Conservation (phyloP, 2,329 filamentous ascomycete genomes). For the Zymoseptoria ardabiliae region DNA sequence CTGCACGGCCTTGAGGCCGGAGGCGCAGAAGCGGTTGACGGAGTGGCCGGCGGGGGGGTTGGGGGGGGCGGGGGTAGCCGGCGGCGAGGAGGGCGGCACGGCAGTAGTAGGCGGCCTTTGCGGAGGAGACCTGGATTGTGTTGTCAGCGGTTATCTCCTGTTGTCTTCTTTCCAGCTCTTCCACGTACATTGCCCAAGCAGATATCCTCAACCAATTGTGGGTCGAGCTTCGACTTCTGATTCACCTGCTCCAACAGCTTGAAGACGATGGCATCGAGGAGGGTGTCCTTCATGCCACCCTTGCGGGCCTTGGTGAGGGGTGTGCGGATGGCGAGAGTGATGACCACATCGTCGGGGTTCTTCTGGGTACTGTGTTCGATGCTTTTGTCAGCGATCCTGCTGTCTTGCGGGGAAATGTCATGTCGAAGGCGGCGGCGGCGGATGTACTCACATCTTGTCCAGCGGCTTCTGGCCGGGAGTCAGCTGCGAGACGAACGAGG, state of each 20-base stretch:
- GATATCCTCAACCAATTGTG: slow-evolving; percentile 55
- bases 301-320: slow-evolving; percentile 83
- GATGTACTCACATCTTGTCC: slow-evolving; percentile 62
- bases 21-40: slow-evolving; percentile 95
- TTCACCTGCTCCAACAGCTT: slow-evolving; percentile 63
- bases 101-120: slow-evolving; percentile 81
- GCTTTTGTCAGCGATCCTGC: slow-evolving; percentile 54
- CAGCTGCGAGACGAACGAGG: slow-evolving; percentile 80
- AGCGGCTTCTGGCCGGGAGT: slow-evolving; percentile 61
- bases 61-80: slow-evolving; percentile 87
- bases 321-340: slow-evolving; percentile 85
- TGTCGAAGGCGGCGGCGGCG: slow-evolving; percentile 54
- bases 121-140: slow-evolving; percentile 61
- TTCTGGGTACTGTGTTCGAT: slow-evolving; percentile 34
- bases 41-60: slow-evolving; percentile 76
- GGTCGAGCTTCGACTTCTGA: slow-evolving; percentile 29
- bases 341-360: slow-evolving; percentile 93
- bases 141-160: slow-evolving; percentile 30
- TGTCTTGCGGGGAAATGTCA: slow-evolving; percentile 60
- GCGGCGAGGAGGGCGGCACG: slow-evolving; percentile 84
- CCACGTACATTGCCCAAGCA: slow-evolving; percentile 74
- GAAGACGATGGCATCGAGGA: slow-evolving; percentile 79
- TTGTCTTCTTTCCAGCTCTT: neutral
- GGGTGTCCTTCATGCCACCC: slow-evolving; percentile 92
- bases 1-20: slow-evolving; percentile 88